phyloP scores from a whole-genome alignment of 2,329 filamentous ascomycete species.

The Dendrostoma leiphaemia region DNA sequence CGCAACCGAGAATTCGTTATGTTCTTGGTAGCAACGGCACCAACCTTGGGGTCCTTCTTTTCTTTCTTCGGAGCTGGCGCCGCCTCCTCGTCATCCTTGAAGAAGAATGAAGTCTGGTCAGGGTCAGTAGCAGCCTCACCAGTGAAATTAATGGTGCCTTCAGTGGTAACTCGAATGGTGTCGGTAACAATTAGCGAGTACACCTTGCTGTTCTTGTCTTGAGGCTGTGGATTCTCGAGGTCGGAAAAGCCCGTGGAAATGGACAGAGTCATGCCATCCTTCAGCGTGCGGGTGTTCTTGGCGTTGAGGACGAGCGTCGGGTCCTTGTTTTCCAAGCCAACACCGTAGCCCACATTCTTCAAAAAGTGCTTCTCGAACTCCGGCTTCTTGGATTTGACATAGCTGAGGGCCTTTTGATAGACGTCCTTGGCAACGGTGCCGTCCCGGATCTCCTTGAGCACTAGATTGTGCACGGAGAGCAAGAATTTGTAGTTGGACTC shows the following conservation, averaged over 20 bases:
- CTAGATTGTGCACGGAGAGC: conserved; percentile 78
- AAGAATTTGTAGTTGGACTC: conserved; percentile 93
- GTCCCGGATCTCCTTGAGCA: conserved; percentile 87
- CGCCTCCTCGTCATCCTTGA: conserved; percentile 91
- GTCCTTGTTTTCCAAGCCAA: conserved; percentile 90
- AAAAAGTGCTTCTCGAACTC: conserved; percentile 94
- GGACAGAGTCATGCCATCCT: conserved; percentile 95
- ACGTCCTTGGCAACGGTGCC: conserved; percentile 85
- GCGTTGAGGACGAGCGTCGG: conserved; percentile 77
- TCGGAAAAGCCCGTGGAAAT: conserved; percentile 89
- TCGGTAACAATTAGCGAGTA: conserved; percentile 92
- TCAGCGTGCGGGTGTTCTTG: conserved; percentile 80
- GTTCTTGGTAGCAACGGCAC: conserved; percentile 88
- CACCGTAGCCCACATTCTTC: conserved; percentile 87
- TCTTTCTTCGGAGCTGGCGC: conserved; percentile 86
- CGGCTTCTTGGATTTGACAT: conserved; percentile 87
- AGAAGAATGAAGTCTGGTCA: conserved; percentile 96
- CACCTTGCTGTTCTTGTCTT: conserved; percentile 83
- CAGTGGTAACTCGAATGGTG: conserved; percentile 84
- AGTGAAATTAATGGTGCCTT: conserved; percentile 79
- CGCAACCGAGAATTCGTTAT: conserved; percentile 92
- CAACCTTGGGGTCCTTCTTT: conserved; percentile 79
- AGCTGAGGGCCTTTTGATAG: conserved; percentile 78
- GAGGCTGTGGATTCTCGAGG: conserved; percentile 79
- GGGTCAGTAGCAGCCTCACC: conserved; percentile 88